Base-by-base conservation (phyloP, 306 rosid genomes). In the Quillaja saponaria region DNA sequence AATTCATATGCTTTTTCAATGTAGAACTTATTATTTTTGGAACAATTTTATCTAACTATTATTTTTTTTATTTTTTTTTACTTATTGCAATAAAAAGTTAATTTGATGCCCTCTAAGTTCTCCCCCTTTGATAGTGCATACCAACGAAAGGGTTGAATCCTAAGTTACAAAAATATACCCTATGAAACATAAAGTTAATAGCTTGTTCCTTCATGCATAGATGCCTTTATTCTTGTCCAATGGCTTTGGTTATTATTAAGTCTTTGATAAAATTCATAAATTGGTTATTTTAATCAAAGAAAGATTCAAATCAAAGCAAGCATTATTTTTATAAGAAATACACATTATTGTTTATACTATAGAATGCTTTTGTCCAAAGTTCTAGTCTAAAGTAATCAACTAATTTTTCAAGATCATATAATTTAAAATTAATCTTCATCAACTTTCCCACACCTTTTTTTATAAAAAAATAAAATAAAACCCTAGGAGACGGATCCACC, bases 241-340 rank as follows among this genome's bases (percentile, higher is more conserved):
- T 73, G 67, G 71, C 74, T 64, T 68, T 67, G 59, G 49, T 66
- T 34, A 73, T 44, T 58, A 67, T 71, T 67, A 61, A 75, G 67
- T 63, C 48, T 18, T 49, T 47, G 10, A 50, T 55, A 25, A 53
- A 33, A 58, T 55, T 67, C 54, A 58, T 40, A 44, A 49, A 63
- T 56, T 74, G 60, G 65, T 61, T 80, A 74, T 74, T 73, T 83
- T 70, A 74, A 20, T 34, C 33, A 57, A 35, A 68, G 56, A 65
- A 58, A 45, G 61, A 67, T 58, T 59, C 63, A 73, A 69, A 69
- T 56, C 49, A 65, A 73, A 76, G 44, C 76, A 75, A 68, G 19
- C 61, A 64, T 49, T 71, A 42, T 74, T 57, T 73, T 56, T 55
- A 64, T 55, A 54, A 68, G 13, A 61, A 69, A 77, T 69, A 73